phyloP scores from a whole-genome alignment of 805 yeast species.

The Starmerella apis region DNA sequence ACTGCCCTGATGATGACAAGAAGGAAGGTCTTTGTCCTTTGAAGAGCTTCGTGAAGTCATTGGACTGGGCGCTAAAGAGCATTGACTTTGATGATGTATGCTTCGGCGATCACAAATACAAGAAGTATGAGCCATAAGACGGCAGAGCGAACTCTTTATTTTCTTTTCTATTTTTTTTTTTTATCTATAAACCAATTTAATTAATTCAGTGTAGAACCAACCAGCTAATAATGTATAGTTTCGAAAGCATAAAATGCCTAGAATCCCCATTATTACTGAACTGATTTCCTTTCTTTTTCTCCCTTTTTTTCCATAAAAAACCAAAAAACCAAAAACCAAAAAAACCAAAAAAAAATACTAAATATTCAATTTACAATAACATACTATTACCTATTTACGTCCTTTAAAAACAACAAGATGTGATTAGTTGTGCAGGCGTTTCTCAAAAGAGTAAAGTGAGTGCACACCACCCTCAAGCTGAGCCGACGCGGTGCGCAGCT shows the following conservation, averaged over 20 bases:
- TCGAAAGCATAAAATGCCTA: too few species aligned
- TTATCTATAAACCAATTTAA: too few species aligned
- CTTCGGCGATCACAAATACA: conserved; percentile 22
- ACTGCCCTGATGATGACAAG: conserved; percentile 28
- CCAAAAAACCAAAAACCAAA: too few species aligned
- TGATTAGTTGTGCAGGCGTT: conserved; percentile 77
- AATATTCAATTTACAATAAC: not conserved
- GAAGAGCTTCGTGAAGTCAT: conserved; percentile 26
- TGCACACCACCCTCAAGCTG: conserved; percentile 98
- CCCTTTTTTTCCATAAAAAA: too few species aligned
- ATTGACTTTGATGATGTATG: conserved; percentile 29
- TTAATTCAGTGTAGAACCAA: not conserved
- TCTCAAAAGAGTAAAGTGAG: conserved; percentile 92
- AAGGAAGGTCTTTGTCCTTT: conserved; percentile 31
- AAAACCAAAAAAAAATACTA: too few species aligned
- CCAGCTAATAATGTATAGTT: too few species aligned
- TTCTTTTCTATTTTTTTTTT: not conserved
- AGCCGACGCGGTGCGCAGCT: conserved; percentile 96
- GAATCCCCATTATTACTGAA: too few species aligned
- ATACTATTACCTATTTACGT: not conserved
- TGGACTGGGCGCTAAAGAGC: conserved; percentile 25
- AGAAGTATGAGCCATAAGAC: conserved; percentile 3
- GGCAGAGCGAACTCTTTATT: not conserved
- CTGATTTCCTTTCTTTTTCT: too few species aligned
- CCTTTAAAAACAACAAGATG: not conserved